Base-by-base conservation (phyloP, 805 yeast species). In the Spathaspora gorwiae region DNA sequence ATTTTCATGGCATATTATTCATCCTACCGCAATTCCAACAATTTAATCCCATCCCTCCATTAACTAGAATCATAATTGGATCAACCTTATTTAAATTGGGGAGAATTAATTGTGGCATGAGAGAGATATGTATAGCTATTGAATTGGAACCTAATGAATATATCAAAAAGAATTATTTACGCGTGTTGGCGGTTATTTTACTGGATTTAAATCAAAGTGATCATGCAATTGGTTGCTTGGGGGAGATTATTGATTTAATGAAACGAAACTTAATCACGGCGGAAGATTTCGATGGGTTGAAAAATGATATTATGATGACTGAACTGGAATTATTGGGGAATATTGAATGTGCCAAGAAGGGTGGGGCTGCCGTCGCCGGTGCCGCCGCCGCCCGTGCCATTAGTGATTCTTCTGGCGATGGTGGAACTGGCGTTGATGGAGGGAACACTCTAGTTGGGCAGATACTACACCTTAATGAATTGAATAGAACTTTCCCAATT, bases 91-190 rank as follows among this genome's bases (percentile, higher is more conserved):
- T 42, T 6, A 26, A 31, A 32, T 15, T 46, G n/a, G 45, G 48
- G 11, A 38, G 48, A 32, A 12, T 19, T 7, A 19, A 38, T 5
- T 3, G 14, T 33, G 48, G 39, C 6, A 31, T 40, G 9, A 42
- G 43, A 35, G 45, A 41, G 26, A n/a, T 46, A 6, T 13, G 33
- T 7, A 41, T 34, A 30, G 39, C 48, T 24, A 46, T 46, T 14
- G 29, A 34, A 26, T 13, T 37, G 7, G 45, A 40, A 19, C 35
- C 13, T n/a, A 14, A 10, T 24, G 43, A 39, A 9, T n/a, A 4
- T 6, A n/a, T 26, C n/a, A 38, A 32, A 11, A 27, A 37, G n/a
- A 37, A 42, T 26, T 46, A 32, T 43, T 5, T 46, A 1, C 26
- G 26, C 19, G 37, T 35, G 26, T 34, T 46, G 19, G 40, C 45